phyloP scores from a whole-genome alignment of 345 rosid genomes.

The Gossypium sturtianum region DNA sequence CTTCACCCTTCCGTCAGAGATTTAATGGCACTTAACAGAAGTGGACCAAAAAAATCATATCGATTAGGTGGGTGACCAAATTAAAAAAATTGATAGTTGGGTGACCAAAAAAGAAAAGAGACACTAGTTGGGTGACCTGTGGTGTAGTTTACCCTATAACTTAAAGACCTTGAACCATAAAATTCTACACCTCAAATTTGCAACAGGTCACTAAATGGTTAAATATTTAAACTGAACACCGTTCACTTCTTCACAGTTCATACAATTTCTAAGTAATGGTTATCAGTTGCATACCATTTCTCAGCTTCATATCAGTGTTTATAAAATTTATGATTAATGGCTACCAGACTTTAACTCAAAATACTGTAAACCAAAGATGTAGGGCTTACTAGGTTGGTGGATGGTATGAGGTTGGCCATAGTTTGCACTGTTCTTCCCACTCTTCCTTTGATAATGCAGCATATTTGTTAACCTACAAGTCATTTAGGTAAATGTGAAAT shows the following conservation, averaged over 20 bases:
- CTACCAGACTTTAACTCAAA: not conserved
- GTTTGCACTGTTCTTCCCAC: conserved; percentile 89
- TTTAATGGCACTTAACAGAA: too few relatives aligned
- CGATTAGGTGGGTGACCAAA: too few relatives aligned
- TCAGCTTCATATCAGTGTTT: conserved; percentile 1
- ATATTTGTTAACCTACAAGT: conserved; percentile 54
- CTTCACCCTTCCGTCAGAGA: too few relatives aligned
- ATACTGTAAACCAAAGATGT: conserved; percentile 13
- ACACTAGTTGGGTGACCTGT: too few relatives aligned
- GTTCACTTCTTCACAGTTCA: not conserved
- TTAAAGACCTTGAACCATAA: not conserved
- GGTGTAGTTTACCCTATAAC: not conserved
- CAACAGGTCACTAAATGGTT: not conserved
- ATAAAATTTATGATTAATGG: not conserved
- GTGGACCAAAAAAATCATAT: too few relatives aligned
- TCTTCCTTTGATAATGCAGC: conserved; percentile 74
- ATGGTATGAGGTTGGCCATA: conserved; percentile 93
- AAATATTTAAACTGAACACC: not conserved
- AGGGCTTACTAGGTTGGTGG: conserved; percentile 77
- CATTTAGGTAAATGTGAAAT: conserved; percentile 9
- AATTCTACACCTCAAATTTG: conserved; percentile 1
- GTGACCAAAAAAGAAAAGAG: not conserved
- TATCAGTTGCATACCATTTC: not conserved
- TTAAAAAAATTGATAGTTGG: too few relatives aligned
- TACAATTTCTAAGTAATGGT: not conserved